These are phyloP conservation scores for Chenopodium suecicum DNA, from an alignment of 148 eudicot species.

Conservation along the genomic window DNA sequence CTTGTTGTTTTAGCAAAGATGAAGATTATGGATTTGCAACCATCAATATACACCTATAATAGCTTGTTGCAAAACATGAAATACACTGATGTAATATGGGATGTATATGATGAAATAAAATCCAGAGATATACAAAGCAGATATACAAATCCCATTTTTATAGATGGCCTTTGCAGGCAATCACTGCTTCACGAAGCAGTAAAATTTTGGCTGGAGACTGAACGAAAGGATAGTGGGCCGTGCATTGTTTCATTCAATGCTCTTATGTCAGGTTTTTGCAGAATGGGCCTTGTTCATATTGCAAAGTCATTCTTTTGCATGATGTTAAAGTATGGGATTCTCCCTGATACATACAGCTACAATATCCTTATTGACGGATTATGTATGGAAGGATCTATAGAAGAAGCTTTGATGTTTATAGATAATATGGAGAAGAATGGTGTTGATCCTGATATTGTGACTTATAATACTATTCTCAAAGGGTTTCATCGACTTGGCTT, in stretches of 20 bases:
- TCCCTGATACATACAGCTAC: constrained; percentile 70
- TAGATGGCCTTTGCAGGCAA: constrained; percentile 73
- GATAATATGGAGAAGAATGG: constrained; percentile 75
- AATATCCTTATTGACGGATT: constrained; percentile 79
- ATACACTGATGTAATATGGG: constrained; percentile 51
- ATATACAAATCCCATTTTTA: constrained; percentile 57
- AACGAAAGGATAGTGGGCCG: constrained; percentile 32
- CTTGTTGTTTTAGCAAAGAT: constrained; percentile 65
- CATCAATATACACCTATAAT: constrained; percentile 71
- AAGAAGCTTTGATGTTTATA: constrained; percentile 66
- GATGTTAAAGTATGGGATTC: constrained; percentile 74
- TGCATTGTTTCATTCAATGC: constrained; percentile 54
- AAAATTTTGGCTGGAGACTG: constrained; percentile 39
- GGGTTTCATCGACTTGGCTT: constrained; percentile 68
- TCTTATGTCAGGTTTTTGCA: constrained; percentile 65
- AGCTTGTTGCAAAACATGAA: constrained; percentile 68
- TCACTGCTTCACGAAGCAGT: constrained; percentile 66
- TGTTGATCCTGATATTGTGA: constrained; percentile 62
- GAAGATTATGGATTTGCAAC: constrained; percentile 59
- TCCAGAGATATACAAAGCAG: constrained; percentile 42
- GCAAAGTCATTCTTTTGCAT: constrained; percentile 70
- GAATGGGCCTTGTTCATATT: constrained; percentile 60
- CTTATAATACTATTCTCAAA: constrained; percentile 69
- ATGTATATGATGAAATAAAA: constrained; percentile 56
- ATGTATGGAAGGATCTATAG: constrained; percentile 61